Percentiles rank a stretch among this genome's conserved stretches.
Conservation (phyloP, 1,139 yeast genomes). For the Suhomyces anneliseae region DNA sequence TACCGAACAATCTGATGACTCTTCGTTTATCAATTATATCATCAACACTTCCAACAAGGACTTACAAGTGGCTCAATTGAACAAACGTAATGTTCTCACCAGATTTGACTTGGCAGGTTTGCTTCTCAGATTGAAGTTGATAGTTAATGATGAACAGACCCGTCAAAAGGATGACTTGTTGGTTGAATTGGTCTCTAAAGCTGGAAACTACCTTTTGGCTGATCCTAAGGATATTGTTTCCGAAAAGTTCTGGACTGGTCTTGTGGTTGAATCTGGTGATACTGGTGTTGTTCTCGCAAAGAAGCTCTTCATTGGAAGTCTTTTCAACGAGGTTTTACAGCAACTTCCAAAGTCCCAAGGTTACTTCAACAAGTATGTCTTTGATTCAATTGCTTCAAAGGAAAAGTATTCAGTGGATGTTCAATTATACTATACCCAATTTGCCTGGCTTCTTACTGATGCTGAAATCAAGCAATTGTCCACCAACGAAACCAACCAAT, state of each 20-base stretch:
- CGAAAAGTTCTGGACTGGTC: slow-evolving; percentile 17
- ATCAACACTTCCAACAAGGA: slow-evolving; percentile 21
- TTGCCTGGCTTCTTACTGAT: slow-evolving; percentile 26
- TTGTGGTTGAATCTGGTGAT: slow-evolving; percentile 8
- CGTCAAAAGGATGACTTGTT: slow-evolving; percentile 15
- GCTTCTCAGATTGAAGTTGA: slow-evolving; percentile 33
- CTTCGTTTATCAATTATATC: slow-evolving; percentile 24
- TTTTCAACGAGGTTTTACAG: slow-evolving; percentile 41
- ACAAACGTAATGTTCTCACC: slow-evolving; percentile 4
- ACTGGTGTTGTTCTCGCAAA: background rate
- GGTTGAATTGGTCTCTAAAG: slow-evolving; percentile 27
- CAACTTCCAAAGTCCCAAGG: slow-evolving; percentile 19
- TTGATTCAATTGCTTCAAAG: slow-evolving; percentile 1
- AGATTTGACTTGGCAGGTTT: slow-evolving; percentile 51
- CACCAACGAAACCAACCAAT: background rate
- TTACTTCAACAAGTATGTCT: slow-evolving; percentile 13
- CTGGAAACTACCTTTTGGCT: slow-evolving; percentile 43
- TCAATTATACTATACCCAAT: slow-evolving; percentile 18
- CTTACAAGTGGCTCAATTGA: slow-evolving; percentile 13
- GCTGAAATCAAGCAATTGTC: slow-evolving; percentile 15
- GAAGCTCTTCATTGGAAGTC: slow-evolving; percentile 28
- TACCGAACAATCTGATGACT: slow-evolving; percentile 2
- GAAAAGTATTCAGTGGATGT: background rate
- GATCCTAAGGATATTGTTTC: slow-evolving; percentile 20
- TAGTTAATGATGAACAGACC: slow-evolving; percentile 22